Evolutionary conservation across 179 eudicot genomes (phyloP).

Genomic region (Silene coronaria): DNA sequence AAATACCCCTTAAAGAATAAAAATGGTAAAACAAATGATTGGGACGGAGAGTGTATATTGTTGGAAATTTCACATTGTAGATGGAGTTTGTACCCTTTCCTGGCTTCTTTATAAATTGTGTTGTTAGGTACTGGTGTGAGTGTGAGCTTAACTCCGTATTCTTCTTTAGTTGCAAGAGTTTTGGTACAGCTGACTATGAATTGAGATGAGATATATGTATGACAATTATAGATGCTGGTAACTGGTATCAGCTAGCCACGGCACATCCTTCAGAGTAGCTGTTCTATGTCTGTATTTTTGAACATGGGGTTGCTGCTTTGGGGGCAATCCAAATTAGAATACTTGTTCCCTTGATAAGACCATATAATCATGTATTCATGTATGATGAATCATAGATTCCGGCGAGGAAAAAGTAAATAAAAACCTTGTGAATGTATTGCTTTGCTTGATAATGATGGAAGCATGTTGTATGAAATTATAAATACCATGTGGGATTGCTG

Average conservation of each 20-base stretch:
- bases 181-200: not conserved
- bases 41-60: not conserved
- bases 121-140: not conserved
- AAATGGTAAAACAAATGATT: no score
- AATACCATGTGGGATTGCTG: not conserved
- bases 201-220: not conserved
- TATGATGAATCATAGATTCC: not conserved
- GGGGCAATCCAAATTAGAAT: not conserved
- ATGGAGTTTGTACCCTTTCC: not conserved
- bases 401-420: not conserved
- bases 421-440: not conserved
- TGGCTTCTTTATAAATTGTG: not conserved
- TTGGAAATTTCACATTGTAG: not conserved
- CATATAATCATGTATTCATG: not conserved
- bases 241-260: not conserved
- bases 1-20: no score
- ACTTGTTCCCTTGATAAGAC: not conserved
- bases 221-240: not conserved
- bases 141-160: not conserved
- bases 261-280: not conserved
- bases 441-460: not conserved
- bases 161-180: slow-evolving; percentile 5
- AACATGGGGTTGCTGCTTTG: not conserved
- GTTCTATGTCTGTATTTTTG: not conserved
- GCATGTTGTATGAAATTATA: not conserved